Evolutionary conservation across 2,329 filamentous ascomycete species (phyloP), one percentile per base, ranked within the genome.

Genomic region (Phaeosphaeriaceae sp.): DNA sequence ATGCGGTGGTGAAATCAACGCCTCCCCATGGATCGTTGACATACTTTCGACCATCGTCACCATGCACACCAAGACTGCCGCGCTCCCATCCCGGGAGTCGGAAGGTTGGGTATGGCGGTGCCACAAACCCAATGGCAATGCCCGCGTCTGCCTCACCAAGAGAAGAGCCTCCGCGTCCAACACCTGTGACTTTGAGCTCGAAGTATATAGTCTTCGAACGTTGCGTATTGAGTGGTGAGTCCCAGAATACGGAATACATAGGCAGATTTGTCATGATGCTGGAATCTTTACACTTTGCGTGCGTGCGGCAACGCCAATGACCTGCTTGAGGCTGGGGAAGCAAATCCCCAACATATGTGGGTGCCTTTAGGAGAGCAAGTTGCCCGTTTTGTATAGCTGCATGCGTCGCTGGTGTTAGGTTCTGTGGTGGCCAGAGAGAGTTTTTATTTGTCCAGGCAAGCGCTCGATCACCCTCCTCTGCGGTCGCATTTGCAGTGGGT

Each of bases 51-150:
- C 91, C 91, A 74, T 94, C 91, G 74, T 94, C 91, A 48, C 89
- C 88, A 73, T 94, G 91, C n/a, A 94, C 86, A 1, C 83, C 91
- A 15, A 93, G 70, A 62, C 87, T 89, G 19, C 86, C 91, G 33
- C 91, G 85, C 72, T 95, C 89, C 91, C 91, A 94, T 1, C 91
- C 91, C 0, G 91, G 91, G 58, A 93, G 84, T 7, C 91, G 85
- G 80, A 92, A 94, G 0, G 84, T 82, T 7, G 91, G 91, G 71
- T 93, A 94, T 7, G 91, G 91, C 48, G 89, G 85, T 1, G 90
- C 91, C 0, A 85, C 80, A 74, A 88, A 92, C 10, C 91, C 91
- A 10, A 94, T 72, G 0, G 88, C 89, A 1, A 93, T 79, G 41
- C 85, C 84, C 4, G 83, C 83, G 15, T 84, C 80, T 54, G 81